phyloP scores from a whole-genome alignment of 2,329 filamentous ascomycete genomes.

The Diaporthe sp. region DNA sequence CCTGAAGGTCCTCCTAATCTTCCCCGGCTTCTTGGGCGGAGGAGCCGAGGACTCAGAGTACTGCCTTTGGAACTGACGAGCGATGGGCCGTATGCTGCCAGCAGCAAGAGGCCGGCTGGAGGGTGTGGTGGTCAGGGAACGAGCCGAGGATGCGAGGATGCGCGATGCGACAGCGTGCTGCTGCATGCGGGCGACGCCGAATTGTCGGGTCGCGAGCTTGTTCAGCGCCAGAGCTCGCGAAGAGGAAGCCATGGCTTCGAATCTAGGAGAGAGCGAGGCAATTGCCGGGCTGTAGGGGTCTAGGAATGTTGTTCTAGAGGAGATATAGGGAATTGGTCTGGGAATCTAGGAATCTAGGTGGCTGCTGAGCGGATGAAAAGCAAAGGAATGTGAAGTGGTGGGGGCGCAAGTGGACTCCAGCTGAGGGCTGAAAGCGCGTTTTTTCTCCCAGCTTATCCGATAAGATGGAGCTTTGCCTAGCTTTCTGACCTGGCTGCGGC shows the following conservation, averaged over 20 bases:
- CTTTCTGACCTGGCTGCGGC: not conserved
- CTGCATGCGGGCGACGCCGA: slow-evolving; percentile 46
- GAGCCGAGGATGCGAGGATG: slow-evolving; percentile 47
- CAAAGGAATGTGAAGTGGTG: slow-evolving; percentile 32
- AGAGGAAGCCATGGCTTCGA: slow-evolving; percentile 51
- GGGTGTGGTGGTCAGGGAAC: slow-evolving; percentile 39
- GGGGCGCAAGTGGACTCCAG: slow-evolving; percentile 5
- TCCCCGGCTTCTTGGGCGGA: slow-evolving; percentile 65
- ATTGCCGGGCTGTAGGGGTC: slow-evolving; percentile 3
- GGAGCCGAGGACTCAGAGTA: slow-evolving; percentile 52
- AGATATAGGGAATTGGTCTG: slow-evolving; percentile 12
- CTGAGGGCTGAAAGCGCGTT: slow-evolving; percentile 35
- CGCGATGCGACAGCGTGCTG: slow-evolving; percentile 45
- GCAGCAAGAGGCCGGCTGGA: slow-evolving; percentile 43
- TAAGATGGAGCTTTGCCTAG: slow-evolving; percentile 29
- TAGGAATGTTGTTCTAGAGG: slow-evolving; percentile 9
- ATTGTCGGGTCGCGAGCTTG: slow-evolving; percentile 49
- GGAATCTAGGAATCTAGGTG: not conserved
- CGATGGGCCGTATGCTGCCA: slow-evolving; percentile 45
- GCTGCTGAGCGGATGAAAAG: slow-evolving; percentile 24
- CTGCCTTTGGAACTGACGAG: slow-evolving; percentile 48
- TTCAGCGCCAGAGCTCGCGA: slow-evolving; percentile 49
- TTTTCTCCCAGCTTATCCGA: slow-evolving; percentile 38
- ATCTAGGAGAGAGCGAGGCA: slow-evolving; percentile 37
- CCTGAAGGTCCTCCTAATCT: slow-evolving; percentile 78